Percentiles rank a stretch among this genome's conserved stretches.
Conservation (phyloP, 2,329 filamentous ascomycete genomes). For the Cryphonectria nitschkei region DNA sequence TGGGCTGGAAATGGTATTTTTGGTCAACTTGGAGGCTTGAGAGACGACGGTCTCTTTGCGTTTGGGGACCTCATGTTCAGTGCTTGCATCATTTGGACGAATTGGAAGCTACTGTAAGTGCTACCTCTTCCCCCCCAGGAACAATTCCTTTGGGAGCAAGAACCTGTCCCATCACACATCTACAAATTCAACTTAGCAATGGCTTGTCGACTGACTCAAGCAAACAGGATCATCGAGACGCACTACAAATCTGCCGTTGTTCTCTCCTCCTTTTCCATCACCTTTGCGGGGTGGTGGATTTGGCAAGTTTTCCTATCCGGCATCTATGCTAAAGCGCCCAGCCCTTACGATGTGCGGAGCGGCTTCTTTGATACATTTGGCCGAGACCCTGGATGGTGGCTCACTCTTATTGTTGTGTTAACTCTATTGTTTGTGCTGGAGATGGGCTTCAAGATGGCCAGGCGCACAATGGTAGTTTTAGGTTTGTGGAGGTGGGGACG, state of each 20-base stretch:
- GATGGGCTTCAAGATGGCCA: constrained; percentile 56
- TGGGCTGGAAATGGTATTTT: constrained; percentile 56
- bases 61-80: constrained; percentile 75
- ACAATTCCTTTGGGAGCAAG: neutral
- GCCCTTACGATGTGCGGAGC: constrained; percentile 68
- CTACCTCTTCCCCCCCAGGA: neutral
- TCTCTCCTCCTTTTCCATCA: constrained; percentile 60
- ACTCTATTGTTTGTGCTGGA: constrained; percentile 66
- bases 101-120: constrained; percentile 73
- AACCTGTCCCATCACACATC: neutral
- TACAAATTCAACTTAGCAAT: neutral
- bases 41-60: constrained; percentile 73
- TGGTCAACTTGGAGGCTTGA: constrained; percentile 46
- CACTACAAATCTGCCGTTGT: constrained; percentile 74
- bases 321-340: constrained; percentile 57
- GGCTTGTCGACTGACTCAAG: constrained; percentile 31
- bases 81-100: constrained; percentile 72
- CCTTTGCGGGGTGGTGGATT: constrained; percentile 66
- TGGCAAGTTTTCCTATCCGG: constrained; percentile 76
- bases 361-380: constrained; percentile 72
- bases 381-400: constrained; percentile 73
- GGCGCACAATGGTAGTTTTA: constrained; percentile 49
- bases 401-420: constrained; percentile 67
- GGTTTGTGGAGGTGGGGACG: constrained; percentile 49
- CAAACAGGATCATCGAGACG: constrained; percentile 68